Percentiles rank a stretch among this genome's conserved stretches.
Evolutionary conservation across 768 basidiomycete genomes (phyloP).

Genomic region (Trametes sanguinea): DNA sequence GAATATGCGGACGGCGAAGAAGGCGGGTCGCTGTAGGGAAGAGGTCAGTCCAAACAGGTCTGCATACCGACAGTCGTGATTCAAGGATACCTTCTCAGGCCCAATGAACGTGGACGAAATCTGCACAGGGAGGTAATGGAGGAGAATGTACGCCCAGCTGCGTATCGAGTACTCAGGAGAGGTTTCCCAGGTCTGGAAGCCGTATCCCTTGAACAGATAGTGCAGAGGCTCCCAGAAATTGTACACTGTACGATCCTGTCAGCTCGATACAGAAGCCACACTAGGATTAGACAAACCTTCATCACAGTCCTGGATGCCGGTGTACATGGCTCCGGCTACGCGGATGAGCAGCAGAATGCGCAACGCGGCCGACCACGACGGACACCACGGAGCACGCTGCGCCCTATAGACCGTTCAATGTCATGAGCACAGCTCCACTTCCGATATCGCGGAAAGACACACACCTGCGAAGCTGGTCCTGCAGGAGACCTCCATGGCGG

Average conservation of each 20-base stretch:
- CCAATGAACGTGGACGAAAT: conserved; percentile 54
- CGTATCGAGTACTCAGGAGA: conserved; percentile 89
- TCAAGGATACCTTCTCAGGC: conserved; percentile 66
- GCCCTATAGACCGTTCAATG: conserved; percentile 41
- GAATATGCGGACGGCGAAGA: conserved; percentile 85
- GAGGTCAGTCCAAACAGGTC: not conserved
- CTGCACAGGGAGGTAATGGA: conserved; percentile 73
- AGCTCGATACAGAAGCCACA: not conserved
- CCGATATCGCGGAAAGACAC: conserved; percentile 14
- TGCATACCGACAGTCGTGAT: too few species aligned
- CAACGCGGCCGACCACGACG: conserved; percentile 81
- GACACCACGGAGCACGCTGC: conserved; percentile 80
- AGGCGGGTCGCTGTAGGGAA: conserved; percentile 69
- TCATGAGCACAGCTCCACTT: not conserved
- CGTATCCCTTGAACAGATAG: conserved; percentile 80
- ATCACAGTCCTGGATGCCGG: conserved; percentile 93
- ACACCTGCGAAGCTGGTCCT: conserved; percentile 78
- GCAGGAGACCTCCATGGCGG: conserved; percentile 69
- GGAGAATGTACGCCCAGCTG: conserved; percentile 90
- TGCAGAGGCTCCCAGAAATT: conserved; percentile 99
- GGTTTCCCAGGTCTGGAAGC: conserved; percentile 98
- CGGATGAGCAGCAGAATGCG: conserved; percentile 82
- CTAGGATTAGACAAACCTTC: conserved; percentile 62
- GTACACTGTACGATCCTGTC: conserved; percentile 60
- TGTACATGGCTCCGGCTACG: conserved; percentile 88